A percentile compares a stretch with the other conserved stretches of the same genome.
phyloP scores from a whole-genome alignment of 192 early-diverging fungal genomes.

The Coemansia brasiliensis region DNA sequence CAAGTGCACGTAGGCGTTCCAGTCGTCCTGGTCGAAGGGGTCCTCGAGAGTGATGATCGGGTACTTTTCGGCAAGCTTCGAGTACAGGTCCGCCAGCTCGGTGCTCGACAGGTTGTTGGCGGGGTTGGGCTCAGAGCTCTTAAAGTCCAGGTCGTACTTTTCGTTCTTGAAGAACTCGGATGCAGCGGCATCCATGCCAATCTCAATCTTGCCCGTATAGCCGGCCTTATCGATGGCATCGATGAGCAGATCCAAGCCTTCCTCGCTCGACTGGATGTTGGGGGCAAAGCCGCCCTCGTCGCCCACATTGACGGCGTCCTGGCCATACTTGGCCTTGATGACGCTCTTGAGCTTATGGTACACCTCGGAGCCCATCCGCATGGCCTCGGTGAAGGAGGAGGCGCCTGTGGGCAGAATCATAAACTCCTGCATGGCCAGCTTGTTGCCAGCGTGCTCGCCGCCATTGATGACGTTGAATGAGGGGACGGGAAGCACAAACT shows the following conservation, averaged over 20 bases:
- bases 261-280: conserved; percentile 95
- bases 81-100: conserved; percentile 84
- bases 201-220: conserved; percentile 94
- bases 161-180: conserved; percentile 98
- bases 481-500: conserved; percentile 93
- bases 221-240: conserved; percentile 91
- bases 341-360: conserved; percentile 96
- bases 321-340: conserved; percentile 99
- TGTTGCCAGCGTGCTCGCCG: conserved; percentile 99
- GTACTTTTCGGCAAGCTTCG: conserved; percentile 77
- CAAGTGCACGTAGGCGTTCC: conserved; percentile 85
- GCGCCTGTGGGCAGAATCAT: conserved; percentile 99
- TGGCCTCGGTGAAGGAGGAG: conserved; percentile 87
- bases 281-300: conserved; percentile 99
- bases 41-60: conserved; percentile 97
- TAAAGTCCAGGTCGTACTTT: conserved; percentile 98
- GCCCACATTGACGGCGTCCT: conserved; percentile 98
- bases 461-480: conserved; percentile 99
- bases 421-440: conserved; percentile 99
- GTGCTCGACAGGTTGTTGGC: conserved; percentile 71
- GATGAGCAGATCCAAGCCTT: conserved; percentile 91
- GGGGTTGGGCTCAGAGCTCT: conserved; percentile 82
- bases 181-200: conserved; percentile 97
- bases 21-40: conserved; percentile 99
- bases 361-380: conserved; percentile 97